phyloP scores from a whole-genome alignment of 2,329 filamentous ascomycete genomes.

The Fusarium devonianum region DNA sequence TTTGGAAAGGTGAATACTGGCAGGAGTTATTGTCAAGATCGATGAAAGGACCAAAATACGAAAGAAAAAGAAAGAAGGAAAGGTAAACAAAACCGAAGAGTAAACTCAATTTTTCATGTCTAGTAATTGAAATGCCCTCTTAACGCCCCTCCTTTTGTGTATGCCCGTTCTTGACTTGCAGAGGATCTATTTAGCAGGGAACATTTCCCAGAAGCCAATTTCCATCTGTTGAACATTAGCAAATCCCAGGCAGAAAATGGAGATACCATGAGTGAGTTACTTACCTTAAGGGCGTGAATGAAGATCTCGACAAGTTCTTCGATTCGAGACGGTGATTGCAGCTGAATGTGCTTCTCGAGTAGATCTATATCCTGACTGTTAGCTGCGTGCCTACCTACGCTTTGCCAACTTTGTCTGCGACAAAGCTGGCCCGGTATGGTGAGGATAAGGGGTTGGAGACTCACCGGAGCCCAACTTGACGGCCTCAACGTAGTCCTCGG shows the following conservation, averaged over 20 bases:
- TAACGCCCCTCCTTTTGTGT: neutral
- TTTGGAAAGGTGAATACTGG: neutral
- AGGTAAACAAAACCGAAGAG: constrained; percentile 18
- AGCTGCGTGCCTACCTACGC: neutral
- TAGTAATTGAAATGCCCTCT: constrained; percentile 23
- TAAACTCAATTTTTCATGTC: constrained; percentile 33
- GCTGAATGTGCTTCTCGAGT: constrained; percentile 76
- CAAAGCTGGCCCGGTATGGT: no score
- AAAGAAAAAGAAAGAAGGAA: constrained; percentile 2
- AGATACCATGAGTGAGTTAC: constrained; percentile 26
- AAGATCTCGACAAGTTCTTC: constrained; percentile 88
- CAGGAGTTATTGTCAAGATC: neutral
- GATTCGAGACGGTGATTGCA: constrained; percentile 76
- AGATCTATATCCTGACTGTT: constrained; percentile 59
- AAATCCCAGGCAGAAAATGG: neutral
- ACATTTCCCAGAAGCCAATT: constrained; percentile 64
- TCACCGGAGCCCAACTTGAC: constrained; percentile 74
- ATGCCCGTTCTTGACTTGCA: neutral
- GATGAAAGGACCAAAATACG: neutral
- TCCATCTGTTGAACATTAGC: constrained; percentile 52
- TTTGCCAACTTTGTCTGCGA: no score
- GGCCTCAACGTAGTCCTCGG: constrained; percentile 77
- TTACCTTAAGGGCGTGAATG: constrained; percentile 82
- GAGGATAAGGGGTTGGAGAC: no score
- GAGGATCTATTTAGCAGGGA: constrained; percentile 48